These are phyloP conservation scores for Geranomyces michiganensis DNA, from an alignment of 192 early-diverging fungal genomes.

Conservation along the genomic window DNA sequence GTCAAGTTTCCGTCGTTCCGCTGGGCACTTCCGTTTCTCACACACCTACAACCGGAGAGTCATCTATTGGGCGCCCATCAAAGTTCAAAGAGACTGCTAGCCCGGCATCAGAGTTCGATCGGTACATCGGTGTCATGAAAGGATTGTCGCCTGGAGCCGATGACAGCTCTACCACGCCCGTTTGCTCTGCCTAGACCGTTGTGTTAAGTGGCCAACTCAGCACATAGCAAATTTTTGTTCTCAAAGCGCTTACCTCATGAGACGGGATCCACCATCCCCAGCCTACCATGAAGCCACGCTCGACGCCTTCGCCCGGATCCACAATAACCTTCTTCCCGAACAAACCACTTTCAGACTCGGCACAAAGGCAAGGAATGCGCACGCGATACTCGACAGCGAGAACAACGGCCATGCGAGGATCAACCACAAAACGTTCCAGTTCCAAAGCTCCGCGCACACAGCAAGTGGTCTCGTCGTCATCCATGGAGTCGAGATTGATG, in stretches of 20 bases:
- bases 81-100: slow-evolving; percentile 11
- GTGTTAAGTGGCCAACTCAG: no score
- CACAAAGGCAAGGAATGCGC: slow-evolving; percentile 2
- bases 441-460: slow-evolving; percentile 11
- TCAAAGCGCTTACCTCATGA: slow-evolving; percentile 4
- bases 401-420: slow-evolving; percentile 44
- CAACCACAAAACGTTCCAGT: slow-evolving; percentile 9
- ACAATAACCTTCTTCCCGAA: neutral
- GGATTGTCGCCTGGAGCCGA: slow-evolving; percentile 9
- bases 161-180: neutral
- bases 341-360: neutral
- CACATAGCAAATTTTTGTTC: neutral
- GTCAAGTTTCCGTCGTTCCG: no score
- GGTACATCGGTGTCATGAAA: slow-evolving; percentile 23
- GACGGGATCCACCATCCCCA: slow-evolving; percentile 44
- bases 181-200: neutral
- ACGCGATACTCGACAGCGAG: slow-evolving; percentile 54
- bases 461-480: neutral
- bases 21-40: no score
- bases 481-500: slow-evolving; percentile 28
- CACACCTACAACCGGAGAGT: no score
- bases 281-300: slow-evolving; percentile 42
- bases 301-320: slow-evolving; percentile 27
- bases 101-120: neutral
- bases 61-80: neutral